Base-by-base conservation (phyloP, 257 asterid genomes). In the Solanum clarkiae region DNA sequence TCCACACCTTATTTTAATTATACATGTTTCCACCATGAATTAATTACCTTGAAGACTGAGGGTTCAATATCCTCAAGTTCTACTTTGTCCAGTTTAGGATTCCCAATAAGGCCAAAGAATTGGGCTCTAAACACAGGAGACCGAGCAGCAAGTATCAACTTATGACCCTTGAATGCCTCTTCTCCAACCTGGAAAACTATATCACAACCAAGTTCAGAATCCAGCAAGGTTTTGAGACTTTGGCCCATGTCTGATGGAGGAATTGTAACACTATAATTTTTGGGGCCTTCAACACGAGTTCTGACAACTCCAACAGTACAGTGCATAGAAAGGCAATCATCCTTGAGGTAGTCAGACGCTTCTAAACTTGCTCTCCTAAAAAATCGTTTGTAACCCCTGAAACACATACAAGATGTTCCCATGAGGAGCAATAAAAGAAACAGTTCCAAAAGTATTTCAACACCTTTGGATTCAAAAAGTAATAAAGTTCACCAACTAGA, bases 271-370 rank as follows among this genome's bases (percentile, higher is more conserved):
- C 88, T 88, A 88, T 85, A 90, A 40, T 81, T 88, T 86, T 90
- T 92, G 72, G 98, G 98, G 59, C 97, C 97, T 87, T 94, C 98
- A 70, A 94, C 90, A n/a, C 98, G 97, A 85, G 93, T 93, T 86
- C 94, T 93, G 87, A 95, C 99, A 26, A 95, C 99, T 86, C 99
- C 99, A 45, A 95, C 99, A 7, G 98, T 95, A 86, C 99, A 95
- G 84, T 93, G 88, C 97, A 95, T 93, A 59, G 97, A 84, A 84
- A 95, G 93, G 91, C 94, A 92, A 85, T 95, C 98, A 87, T 93
- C 95, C 93, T 95, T 95, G 80, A 95, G 92, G 88, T 91, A 95
- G 86, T 94, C 98, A 81, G 99, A 95, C 51, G 93, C 86, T 91
- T 95, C 99, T 83, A 95, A 88, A 70, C 90, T 88, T 44, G 92